A percentile compares a stretch with the other conserved stretches of the same genome.
phyloP scores from a whole-genome alignment of 2,329 filamentous ascomycete genomes.

The Fonsecaea nubica region DNA sequence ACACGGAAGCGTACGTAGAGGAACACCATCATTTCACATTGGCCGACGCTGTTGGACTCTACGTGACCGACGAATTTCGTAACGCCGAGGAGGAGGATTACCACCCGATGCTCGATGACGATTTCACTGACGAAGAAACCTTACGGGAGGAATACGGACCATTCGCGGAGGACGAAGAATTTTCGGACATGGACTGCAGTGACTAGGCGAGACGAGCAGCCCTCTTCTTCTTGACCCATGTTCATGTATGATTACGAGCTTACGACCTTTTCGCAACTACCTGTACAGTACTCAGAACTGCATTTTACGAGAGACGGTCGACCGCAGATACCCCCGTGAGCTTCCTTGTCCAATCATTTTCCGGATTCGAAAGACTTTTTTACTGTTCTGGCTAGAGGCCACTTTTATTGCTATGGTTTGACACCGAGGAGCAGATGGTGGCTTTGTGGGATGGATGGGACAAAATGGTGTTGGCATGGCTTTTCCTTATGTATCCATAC shows the following conservation, averaged over 20 bases:
- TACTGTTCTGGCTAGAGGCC: constrained; percentile 14
- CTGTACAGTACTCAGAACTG: constrained; percentile 31
- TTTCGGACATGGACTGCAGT: constrained; percentile 35
- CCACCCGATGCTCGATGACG: constrained; percentile 30
- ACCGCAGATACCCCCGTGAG: constrained; percentile 31
- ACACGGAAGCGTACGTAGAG: constrained; percentile 28
- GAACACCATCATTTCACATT: constrained; percentile 29
- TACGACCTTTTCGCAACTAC: constrained; percentile 24
- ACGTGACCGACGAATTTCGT: constrained; percentile 28
- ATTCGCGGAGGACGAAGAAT: constrained; percentile 26
- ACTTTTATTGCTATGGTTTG: constrained; percentile 11
- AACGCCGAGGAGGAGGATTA: constrained; percentile 25
- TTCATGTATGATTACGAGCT: constrained; percentile 28
- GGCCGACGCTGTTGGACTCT: constrained; percentile 30
- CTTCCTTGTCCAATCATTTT: constrained; percentile 23
- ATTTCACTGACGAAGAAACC: constrained; percentile 33
- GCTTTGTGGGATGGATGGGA: constrained; percentile 14
- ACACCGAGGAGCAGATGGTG: constrained; percentile 6
- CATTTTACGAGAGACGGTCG: constrained; percentile 34
- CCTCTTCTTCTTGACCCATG: constrained; percentile 7
- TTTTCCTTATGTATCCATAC: constrained; percentile 20
- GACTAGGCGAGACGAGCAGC: constrained; percentile 18
- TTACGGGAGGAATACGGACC: constrained; percentile 33
- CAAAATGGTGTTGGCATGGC: constrained; percentile 10
- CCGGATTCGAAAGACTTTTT: constrained; percentile 12